Percentiles rank a stretch among this genome's conserved stretches.
Evolutionary conservation across 2,329 filamentous ascomycete genomes (phyloP).

Genomic region (Aspergillus novofumigatus): DNA sequence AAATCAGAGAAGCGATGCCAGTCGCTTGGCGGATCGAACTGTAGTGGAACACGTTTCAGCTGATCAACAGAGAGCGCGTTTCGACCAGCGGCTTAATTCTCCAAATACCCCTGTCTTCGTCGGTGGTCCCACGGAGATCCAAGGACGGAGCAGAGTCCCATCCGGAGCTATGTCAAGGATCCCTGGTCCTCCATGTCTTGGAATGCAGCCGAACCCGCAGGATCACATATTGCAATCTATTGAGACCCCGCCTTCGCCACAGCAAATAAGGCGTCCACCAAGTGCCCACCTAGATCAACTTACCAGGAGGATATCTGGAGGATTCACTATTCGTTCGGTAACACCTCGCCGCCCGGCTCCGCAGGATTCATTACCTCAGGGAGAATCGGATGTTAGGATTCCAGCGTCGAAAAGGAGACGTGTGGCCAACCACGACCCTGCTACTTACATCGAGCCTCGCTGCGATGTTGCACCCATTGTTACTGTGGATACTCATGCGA

Average conservation of each 20-base stretch:
- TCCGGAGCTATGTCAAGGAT: slow-evolving; percentile 14
- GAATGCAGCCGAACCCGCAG: slow-evolving; percentile 19
- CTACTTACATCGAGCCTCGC: slow-evolving; percentile 10
- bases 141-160: slow-evolving; percentile 14
- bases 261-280: slow-evolving; percentile 21
- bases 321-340: slow-evolving; percentile 24
- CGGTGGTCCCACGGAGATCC: slow-evolving; percentile 23
- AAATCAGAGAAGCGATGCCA: slow-evolving; percentile 12
- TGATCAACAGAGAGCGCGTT: slow-evolving; percentile 14
- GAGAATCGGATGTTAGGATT: slow-evolving; percentile 20
- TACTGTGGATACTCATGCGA: slow-evolving; percentile 13
- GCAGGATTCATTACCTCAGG: slow-evolving; percentile 21
- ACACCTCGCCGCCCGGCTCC: slow-evolving; percentile 22
- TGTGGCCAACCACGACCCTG: slow-evolving; percentile 22
- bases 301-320: slow-evolving; percentile 25
- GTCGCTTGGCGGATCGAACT: slow-evolving; percentile 18
- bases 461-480: slow-evolving; percentile 8
- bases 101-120: slow-evolving; percentile 30
- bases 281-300: slow-evolving; percentile 24
- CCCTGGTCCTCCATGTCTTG: slow-evolving; percentile 12
- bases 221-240: slow-evolving; percentile 35
- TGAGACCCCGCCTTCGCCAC: slow-evolving; percentile 23
- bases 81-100: slow-evolving; percentile 14
- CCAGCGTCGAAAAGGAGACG: slow-evolving; percentile 32
- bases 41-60: slow-evolving; percentile 19